Conservation (phyloP, 2,329 filamentous ascomycete species). For the Paramyrothecium roridum region DNA sequence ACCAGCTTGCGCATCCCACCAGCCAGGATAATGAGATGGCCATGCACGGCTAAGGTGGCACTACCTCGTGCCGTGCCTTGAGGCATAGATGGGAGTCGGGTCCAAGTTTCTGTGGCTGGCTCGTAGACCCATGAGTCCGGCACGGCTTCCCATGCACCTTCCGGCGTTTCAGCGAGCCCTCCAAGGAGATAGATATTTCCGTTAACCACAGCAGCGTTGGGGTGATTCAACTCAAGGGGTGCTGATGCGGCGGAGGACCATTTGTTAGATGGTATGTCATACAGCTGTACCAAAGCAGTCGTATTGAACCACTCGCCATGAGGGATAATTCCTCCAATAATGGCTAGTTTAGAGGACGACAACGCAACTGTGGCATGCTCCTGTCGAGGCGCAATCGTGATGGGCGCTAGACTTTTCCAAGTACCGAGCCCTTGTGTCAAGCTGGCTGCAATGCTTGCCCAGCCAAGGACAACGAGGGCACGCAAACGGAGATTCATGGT, state of each 20-base stretch:
- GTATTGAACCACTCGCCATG: conserved; percentile 11
- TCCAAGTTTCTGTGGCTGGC: conserved; percentile 21
- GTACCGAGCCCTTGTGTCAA: neutral
- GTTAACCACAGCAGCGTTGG: conserved; percentile 30
- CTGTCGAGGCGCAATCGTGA: conserved; percentile 19
- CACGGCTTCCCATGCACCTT: conserved; percentile 21
- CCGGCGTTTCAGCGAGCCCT: conserved; percentile 21
- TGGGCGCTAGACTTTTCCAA: conserved; percentile 18
- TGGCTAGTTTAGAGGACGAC: conserved; percentile 16
- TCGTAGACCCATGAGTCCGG: conserved; percentile 26
- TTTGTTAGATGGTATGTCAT: conserved; percentile 21
- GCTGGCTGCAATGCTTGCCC: neutral
- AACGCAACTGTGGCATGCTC: conserved; percentile 21
- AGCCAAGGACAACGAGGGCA: neutral
- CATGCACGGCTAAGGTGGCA: conserved; percentile 25
- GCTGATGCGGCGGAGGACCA: conserved; percentile 23
- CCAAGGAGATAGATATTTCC: conserved; percentile 36
- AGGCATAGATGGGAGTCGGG: conserved; percentile 19
- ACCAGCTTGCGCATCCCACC: conserved; percentile 29
- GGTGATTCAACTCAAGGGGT: conserved; percentile 29
- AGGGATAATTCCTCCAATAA: conserved; percentile 21
- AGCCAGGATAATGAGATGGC: conserved; percentile 28
- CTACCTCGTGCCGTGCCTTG: conserved; percentile 23
- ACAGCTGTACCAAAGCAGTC: conserved; percentile 24
- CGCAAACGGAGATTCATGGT: too few relatives aligned